phyloP scores from a whole-genome alignment of 441 rosid genomes.

The Biscutella auriculata region DNA sequence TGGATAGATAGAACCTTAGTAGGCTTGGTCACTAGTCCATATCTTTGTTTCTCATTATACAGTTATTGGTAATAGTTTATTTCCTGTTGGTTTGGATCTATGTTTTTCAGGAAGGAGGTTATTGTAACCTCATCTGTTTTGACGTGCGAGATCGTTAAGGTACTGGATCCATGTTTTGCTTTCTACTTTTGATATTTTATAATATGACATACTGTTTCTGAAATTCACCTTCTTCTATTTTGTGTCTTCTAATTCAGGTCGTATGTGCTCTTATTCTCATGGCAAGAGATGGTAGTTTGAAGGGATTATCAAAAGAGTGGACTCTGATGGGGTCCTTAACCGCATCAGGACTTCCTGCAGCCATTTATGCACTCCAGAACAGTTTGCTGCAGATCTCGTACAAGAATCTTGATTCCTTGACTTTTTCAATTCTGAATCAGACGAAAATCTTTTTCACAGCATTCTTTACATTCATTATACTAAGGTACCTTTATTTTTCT shows the following conservation, averaged over 20 bases:
- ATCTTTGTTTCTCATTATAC: background rate
- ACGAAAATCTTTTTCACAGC: constrained; percentile 92
- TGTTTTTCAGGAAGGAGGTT: constrained; percentile 52
- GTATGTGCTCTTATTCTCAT: constrained; percentile 66
- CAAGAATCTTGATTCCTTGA: constrained; percentile 84
- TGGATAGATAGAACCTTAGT: background rate
- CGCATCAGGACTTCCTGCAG: constrained; percentile 97
- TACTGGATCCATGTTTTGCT: constrained; percentile 7
- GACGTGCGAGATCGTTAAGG: constrained; percentile 85
- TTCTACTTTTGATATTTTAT: background rate
- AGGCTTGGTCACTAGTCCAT: background rate
- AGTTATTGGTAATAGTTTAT: background rate
- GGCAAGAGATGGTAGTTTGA: constrained; percentile 72
- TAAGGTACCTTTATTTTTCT: constrained; percentile 44
- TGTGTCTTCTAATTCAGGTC: constrained; percentile 35
- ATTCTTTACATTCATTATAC: constrained; percentile 59
- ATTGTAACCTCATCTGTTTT: constrained; percentile 85
- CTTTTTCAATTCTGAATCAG: constrained; percentile 90
- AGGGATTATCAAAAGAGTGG: constrained; percentile 57
- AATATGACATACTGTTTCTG: background rate
- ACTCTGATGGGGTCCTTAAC: constrained; percentile 73
- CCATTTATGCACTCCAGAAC: constrained; percentile 86
- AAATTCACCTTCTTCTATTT: background rate
- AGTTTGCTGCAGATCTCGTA: constrained; percentile 97
- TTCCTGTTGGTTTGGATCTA: background rate